Evolutionary conservation across 768 basidiomycete genomes (phyloP).

Genomic region (Phlebiopsis gigantea): DNA sequence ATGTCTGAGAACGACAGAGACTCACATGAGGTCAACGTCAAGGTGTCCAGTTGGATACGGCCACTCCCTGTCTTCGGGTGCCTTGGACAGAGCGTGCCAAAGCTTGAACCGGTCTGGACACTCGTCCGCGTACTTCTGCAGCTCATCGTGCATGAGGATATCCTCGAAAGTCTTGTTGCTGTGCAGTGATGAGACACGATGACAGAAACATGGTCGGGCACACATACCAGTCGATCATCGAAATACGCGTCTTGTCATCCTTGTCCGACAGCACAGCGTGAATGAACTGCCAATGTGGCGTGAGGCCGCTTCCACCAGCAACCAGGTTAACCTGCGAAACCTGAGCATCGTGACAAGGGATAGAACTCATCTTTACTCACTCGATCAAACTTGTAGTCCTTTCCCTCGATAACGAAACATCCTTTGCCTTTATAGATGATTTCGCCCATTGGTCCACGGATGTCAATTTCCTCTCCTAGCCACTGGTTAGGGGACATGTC

Average conservation of each 20-base stretch:
- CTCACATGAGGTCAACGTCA: slow-evolving; percentile 16
- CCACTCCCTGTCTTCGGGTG: slow-evolving; percentile 9
- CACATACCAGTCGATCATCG: slow-evolving; percentile 18
- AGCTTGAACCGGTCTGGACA: slow-evolving; percentile 17
- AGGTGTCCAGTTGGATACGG: slow-evolving; percentile 13
- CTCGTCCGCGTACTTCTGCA: slow-evolving; percentile 16
- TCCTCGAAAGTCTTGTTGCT: slow-evolving; percentile 21
- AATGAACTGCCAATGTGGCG: slow-evolving; percentile 23
- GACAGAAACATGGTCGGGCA: background rate
- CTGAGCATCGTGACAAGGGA: background rate
- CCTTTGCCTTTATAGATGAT: slow-evolving; percentile 18
- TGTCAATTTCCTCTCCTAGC: slow-evolving; percentile 21
- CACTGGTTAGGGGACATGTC: background rate
- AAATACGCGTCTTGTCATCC: slow-evolving; percentile 14
- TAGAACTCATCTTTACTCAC: background rate
- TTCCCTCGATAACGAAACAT: slow-evolving; percentile 16
- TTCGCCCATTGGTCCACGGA: slow-evolving; percentile 17
- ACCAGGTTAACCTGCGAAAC: slow-evolving; percentile 18
- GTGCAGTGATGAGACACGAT: background rate
- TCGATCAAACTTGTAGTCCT: slow-evolving; percentile 15
- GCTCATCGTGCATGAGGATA: slow-evolving; percentile 16
- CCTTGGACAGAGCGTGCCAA: slow-evolving; percentile 15
- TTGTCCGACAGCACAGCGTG: slow-evolving; percentile 17
- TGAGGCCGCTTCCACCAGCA: slow-evolving; percentile 20
- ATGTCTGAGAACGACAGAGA: background rate